Percentiles rank a stretch among this genome's conserved stretches.
phyloP scores from a whole-genome alignment of 768 basidiomycete genomes.

The Auricularia heimuer region DNA sequence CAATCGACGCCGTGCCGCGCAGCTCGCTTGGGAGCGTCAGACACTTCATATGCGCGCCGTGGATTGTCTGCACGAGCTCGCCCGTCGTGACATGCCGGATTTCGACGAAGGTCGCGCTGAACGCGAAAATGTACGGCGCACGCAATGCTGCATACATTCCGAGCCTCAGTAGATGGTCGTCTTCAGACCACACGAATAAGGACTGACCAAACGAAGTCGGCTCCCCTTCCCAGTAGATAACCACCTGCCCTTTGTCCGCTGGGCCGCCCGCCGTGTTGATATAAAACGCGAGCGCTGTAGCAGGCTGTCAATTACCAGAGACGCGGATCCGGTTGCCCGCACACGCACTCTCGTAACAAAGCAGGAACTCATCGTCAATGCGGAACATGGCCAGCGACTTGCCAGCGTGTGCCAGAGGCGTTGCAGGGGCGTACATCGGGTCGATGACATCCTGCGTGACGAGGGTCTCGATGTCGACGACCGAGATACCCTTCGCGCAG shows the following conservation, averaged over 20 bases:
- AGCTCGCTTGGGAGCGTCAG: not conserved
- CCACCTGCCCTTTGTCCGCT: no score
- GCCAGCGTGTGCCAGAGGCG: not conserved
- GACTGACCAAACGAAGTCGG: not conserved
- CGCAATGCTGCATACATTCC: not conserved
- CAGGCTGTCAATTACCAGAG: not conserved
- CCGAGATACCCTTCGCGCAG: not conserved
- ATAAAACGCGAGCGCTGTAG: not conserved
- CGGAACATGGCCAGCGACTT: not conserved
- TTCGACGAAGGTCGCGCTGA: not conserved
- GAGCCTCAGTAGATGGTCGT: not conserved
- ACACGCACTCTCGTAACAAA: not conserved
- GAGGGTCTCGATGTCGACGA: not conserved
- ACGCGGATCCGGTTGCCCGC: no score
- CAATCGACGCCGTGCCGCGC: not conserved
- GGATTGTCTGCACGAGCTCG: not conserved
- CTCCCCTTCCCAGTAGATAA: not conserved
- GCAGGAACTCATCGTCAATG: conserved; percentile 1
- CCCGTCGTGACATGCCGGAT: not conserved
- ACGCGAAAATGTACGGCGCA: conserved; percentile 1
- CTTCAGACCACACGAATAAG: not conserved
- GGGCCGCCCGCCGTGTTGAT: not conserved
- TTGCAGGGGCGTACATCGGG: not conserved
- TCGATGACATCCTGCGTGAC: not conserved
- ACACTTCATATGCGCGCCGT: not conserved